A percentile compares a stretch with the other conserved stretches of the same genome.
Conservation (phyloP, 2,329 filamentous ascomycete genomes). For the Exophiala xenobiotica region DNA sequence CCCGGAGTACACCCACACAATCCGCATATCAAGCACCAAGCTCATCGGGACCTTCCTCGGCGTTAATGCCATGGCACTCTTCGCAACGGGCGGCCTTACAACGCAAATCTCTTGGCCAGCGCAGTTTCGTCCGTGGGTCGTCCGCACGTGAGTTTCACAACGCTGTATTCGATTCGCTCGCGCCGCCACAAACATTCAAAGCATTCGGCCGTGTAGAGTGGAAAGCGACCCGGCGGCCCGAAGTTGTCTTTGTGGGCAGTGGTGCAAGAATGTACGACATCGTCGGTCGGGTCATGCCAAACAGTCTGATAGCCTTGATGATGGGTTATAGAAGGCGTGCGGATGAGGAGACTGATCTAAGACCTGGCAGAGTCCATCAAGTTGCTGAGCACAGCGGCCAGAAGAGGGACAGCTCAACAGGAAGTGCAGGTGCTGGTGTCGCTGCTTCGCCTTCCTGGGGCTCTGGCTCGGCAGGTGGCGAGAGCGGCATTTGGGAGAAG, state of each 20-base stretch:
- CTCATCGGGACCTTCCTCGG: slow-evolving; percentile 15
- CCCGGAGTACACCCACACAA: slow-evolving; percentile 34
- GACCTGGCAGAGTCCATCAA: not conserved
- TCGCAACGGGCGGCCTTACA: slow-evolving; percentile 36
- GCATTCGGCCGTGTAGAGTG: slow-evolving; percentile 39
- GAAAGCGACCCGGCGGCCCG: slow-evolving; percentile 47
- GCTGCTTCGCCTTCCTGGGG: slow-evolving; percentile 10
- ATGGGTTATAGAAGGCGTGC: slow-evolving; percentile 67
- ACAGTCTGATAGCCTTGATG: slow-evolving; percentile 84
- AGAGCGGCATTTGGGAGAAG: slow-evolving; percentile 32
- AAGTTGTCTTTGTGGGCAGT: slow-evolving; percentile 75
- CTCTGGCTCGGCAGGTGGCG: slow-evolving; percentile 16
- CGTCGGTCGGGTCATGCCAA: slow-evolving; percentile 77
- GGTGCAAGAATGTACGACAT: slow-evolving; percentile 83
- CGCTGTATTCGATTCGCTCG: slow-evolving; percentile 85
- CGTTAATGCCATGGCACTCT: slow-evolving; percentile 30
- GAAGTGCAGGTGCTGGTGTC: not conserved
- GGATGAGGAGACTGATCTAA: slow-evolving; percentile 33
- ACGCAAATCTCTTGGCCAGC: slow-evolving; percentile 32
- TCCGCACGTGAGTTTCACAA: slow-evolving; percentile 78
- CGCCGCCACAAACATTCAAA: slow-evolving; percentile 49
- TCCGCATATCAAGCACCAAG: slow-evolving; percentile 12
- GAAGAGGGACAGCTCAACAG: slow-evolving; percentile 2
- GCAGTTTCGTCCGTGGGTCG: slow-evolving; percentile 57
- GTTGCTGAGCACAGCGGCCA: not conserved